phyloP scores from a whole-genome alignment of 2,329 filamentous ascomycete genomes.

The Hymenoscyphus albidus region DNA sequence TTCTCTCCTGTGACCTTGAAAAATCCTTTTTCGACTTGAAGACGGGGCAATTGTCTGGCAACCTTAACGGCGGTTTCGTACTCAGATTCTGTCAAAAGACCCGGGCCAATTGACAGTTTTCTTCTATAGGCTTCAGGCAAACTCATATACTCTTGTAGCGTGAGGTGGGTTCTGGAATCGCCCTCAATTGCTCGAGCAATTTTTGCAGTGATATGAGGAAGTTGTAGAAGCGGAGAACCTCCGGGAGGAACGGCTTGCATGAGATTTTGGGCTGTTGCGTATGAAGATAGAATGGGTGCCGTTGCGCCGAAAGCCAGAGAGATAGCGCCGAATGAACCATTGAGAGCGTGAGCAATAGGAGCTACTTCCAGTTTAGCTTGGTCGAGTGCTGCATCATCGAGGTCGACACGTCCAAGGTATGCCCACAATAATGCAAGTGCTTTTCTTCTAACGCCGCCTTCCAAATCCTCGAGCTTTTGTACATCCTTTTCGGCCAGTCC shows the following conservation, averaged over 20 bases:
- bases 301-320: slow-evolving; percentile 84
- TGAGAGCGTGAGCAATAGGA: slow-evolving; percentile 79
- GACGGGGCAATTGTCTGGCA: slow-evolving; percentile 76
- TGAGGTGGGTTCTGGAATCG: slow-evolving; percentile 69
- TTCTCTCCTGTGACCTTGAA: slow-evolving; percentile 98
- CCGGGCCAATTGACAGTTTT: slow-evolving; percentile 64
- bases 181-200: slow-evolving; percentile 67
- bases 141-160: slow-evolving; percentile 85
- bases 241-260: slow-evolving; percentile 85
- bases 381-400: slow-evolving; percentile 73
- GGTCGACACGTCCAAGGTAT: slow-evolving; percentile 83
- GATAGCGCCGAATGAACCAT: slow-evolving; percentile 82
- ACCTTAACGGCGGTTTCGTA: slow-evolving; percentile 73
- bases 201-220: slow-evolving; percentile 76
- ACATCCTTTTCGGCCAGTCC: slow-evolving; percentile 71
- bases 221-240: slow-evolving; percentile 83
- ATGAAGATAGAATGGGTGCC: slow-evolving; percentile 75
- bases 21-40: slow-evolving; percentile 87
- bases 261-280: slow-evolving; percentile 77
- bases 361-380: slow-evolving; percentile 86
- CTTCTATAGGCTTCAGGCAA: slow-evolving; percentile 71
- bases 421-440: slow-evolving; percentile 89
- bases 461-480: slow-evolving; percentile 72
- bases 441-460: slow-evolving; percentile 78
- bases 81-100: slow-evolving; percentile 69